Percentiles rank a stretch among this genome's conserved stretches.
phyloP scores from a whole-genome alignment of 768 basidiomycete genomes.

The Rhizopogon sp. region DNA sequence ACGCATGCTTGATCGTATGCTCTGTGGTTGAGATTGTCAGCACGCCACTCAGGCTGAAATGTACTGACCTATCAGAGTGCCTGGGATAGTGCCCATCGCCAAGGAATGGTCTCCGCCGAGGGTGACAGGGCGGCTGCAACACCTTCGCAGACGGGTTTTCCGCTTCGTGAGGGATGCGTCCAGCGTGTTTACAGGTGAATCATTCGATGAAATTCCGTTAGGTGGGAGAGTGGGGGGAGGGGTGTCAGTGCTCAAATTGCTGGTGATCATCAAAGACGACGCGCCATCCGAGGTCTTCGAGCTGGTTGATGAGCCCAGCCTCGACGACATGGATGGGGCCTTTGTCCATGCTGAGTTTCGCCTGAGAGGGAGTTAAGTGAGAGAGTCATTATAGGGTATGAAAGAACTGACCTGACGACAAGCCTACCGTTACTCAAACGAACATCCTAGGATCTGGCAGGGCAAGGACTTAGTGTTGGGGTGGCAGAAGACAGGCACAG shows the following conservation, averaged over 20 bases:
- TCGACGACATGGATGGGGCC: constrained; percentile 73
- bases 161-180: constrained; percentile 78
- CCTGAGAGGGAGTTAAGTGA: constrained; percentile 34
- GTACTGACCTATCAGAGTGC: constrained; percentile 63
- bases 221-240: constrained; percentile 26
- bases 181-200: neutral
- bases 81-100: constrained; percentile 94
- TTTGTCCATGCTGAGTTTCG: constrained; percentile 75
- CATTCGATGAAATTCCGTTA: neutral
- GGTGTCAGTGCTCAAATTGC: constrained; percentile 67
- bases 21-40: constrained; percentile 30
- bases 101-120: constrained; percentile 94
- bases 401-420: constrained; percentile 21
- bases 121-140: constrained; percentile 82
- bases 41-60: neutral
- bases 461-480: constrained; percentile 5
- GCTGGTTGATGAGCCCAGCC: constrained; percentile 77
- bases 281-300: constrained; percentile 79
- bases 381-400: constrained; percentile 1
- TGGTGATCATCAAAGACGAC: constrained; percentile 90
- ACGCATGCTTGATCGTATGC: constrained; percentile 50
- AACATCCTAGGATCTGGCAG: constrained; percentile 84
- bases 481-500: constrained; percentile 47
- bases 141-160: constrained; percentile 87
- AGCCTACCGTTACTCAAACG: constrained; percentile 52